Evolutionary conservation across 208 protist genomes (phyloP), one percentile per base, ranked within the genome.

Genomic region (Vickermania spadyakhi): DNA sequence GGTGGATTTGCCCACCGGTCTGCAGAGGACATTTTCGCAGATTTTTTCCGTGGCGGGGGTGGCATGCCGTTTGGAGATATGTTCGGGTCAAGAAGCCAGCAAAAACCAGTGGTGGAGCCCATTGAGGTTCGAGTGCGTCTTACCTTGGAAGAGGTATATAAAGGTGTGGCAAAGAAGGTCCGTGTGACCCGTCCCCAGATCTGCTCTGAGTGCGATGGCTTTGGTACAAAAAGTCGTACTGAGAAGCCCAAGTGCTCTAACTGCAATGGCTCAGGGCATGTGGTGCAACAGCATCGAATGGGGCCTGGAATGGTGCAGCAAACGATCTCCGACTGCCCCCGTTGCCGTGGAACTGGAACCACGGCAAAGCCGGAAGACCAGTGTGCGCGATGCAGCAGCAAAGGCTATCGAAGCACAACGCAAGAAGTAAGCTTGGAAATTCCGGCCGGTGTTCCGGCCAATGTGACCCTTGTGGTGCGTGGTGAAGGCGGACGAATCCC

Each of bases 271-370:
- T 76, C 68, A 22, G 97, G 98, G 31, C 77, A 97, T 55, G 77
- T 91, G 5, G 79, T 98, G 36, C 74, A 94, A 50, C 73, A 98
- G 21, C 91, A 94, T 45, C 96, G 97, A 66, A 78, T 98, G 72
- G 97, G 93, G 0, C 94, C 95, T 21, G 97, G 96, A 36, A 98
- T 99, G 93, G 87, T 98, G 31, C 93, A 97, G 74, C 97, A 99
- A 80, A 77, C 96, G 3, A 91, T 97, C 45, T 64, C 70, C 2
- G 70, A 86, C 28, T 99, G 98, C 79, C 68, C 71, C 30, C 71
- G 83, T 0, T 99, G 98, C 73, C 75, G 86, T 7, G 97, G 97
- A 23, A 84, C 81, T 13, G 97, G 97, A n/a, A 75, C 84, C 26
- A 67, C 81, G 53, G 90, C 96, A 13, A 87, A 91, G 58, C 61